These are phyloP conservation scores for Adansonia grandidieri DNA, from an alignment of 441 rosid species.

Conservation along the genomic window DNA sequence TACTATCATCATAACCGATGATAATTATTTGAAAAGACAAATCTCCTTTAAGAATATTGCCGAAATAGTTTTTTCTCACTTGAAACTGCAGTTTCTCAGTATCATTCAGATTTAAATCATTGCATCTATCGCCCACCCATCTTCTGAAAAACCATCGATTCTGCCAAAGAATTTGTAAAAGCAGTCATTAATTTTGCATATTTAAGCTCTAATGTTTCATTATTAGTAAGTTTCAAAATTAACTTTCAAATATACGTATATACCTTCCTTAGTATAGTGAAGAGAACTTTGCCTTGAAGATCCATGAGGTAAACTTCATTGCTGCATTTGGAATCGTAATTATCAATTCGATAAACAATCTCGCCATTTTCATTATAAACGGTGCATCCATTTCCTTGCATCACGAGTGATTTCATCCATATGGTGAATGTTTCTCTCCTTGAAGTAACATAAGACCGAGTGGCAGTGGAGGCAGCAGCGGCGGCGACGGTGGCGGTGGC, in stretches of 20 bases:
- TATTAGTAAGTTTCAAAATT: neutral
- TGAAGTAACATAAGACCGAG: slow-evolving; percentile 9
- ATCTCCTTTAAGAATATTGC: slow-evolving; percentile 28
- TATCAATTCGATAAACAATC: slow-evolving; percentile 69
- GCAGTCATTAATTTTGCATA: neutral
- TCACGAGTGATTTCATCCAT: slow-evolving; percentile 88
- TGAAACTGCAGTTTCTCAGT: slow-evolving; percentile 42
- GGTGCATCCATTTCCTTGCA: slow-evolving; percentile 77
- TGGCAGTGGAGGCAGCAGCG: neutral
- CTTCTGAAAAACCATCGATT: slow-evolving; percentile 46
- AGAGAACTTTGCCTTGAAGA: slow-evolving; percentile 62
- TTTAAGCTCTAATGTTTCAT: neutral
- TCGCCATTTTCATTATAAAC: slow-evolving; percentile 62
- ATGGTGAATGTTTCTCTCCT: slow-evolving; percentile 62
- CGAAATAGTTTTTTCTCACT: slow-evolving; percentile 30
- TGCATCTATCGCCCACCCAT: slow-evolving; percentile 64
- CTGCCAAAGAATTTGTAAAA: slow-evolving; percentile 35
- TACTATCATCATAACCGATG: neutral
- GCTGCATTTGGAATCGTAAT: slow-evolving; percentile 60
- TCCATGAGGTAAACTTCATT: slow-evolving; percentile 72
- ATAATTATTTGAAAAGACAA: slow-evolving; percentile 6
- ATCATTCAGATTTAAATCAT: slow-evolving; percentile 16
- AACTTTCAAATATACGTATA: too few species aligned
- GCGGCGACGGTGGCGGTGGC: neutral
- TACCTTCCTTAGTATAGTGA: slow-evolving; percentile 62